Conservation (phyloP, 805 yeast genomes). For the Saturnispora silvae region DNA sequence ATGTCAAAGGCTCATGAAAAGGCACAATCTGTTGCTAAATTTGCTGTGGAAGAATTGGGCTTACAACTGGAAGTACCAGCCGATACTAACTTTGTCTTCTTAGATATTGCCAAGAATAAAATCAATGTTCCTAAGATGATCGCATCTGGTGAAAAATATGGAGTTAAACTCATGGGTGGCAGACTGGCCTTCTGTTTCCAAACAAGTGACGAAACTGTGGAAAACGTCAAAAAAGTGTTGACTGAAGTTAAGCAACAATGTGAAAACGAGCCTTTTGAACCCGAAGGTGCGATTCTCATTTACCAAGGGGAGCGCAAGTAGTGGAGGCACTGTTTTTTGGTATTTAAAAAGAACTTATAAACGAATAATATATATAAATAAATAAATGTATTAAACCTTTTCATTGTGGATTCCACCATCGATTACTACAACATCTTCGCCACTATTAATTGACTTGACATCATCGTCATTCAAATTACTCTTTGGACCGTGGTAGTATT, state of each 20-base stretch:
- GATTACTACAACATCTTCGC: slow-evolving; percentile 40
- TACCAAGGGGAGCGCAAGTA: no score
- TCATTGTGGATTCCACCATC: slow-evolving; percentile 21
- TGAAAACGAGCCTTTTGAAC: no score
- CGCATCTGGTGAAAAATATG: slow-evolving; percentile 38
- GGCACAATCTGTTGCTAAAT: slow-evolving; percentile 40
- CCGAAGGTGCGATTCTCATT: no score
- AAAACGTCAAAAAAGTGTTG: slow-evolving; percentile 34
- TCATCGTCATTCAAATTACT: slow-evolving; percentile 14
- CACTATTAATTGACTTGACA: not conserved
- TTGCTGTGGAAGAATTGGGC: slow-evolving; percentile 39
- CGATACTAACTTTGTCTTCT: slow-evolving; percentile 74
- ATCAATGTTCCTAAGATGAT: slow-evolving; percentile 39
- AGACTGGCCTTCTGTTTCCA: slow-evolving; percentile 79
- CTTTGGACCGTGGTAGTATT: slow-evolving; percentile 21
- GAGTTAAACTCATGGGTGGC: slow-evolving; percentile 58
- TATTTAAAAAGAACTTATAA: no score
- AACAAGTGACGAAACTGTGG: slow-evolving; percentile 43
- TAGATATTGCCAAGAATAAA: slow-evolving; percentile 43
- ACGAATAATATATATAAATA: no score
- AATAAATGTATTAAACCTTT: no score
- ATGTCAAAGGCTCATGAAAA: slow-evolving; percentile 37
- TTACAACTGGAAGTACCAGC: slow-evolving; percentile 60
- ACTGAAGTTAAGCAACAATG: no score
- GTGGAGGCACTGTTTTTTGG: no score